Conservation (phyloP, 805 yeast species). For the Cyberlindnera misumaiensis region DNA sequence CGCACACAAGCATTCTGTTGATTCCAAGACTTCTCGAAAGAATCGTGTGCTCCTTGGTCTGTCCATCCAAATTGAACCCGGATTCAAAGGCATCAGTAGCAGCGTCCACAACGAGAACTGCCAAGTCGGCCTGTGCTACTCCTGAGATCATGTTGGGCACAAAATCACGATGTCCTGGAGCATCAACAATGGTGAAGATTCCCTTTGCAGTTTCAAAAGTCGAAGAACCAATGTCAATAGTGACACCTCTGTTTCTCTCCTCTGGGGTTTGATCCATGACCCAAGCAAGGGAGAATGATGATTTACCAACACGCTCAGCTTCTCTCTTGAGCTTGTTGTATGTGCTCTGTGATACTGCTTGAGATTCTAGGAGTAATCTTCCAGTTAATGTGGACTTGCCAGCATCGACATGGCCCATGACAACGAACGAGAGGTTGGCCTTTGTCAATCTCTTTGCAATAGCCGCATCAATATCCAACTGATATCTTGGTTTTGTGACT, state of each 20-base stretch:
- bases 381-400: slow-evolving; percentile 98
- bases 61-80: slow-evolving; percentile 92
- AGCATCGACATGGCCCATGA: slow-evolving; percentile 99
- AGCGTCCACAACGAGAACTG: slow-evolving; percentile 84
- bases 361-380: slow-evolving; percentile 94
- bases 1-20: slow-evolving; percentile 78
- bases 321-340: slow-evolving; percentile 96
- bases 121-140: slow-evolving; percentile 92
- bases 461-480: slow-evolving; percentile 23
- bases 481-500: slow-evolving; percentile 16
- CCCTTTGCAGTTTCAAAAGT: slow-evolving; percentile 88
- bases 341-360: slow-evolving; percentile 95
- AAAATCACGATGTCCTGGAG: slow-evolving; percentile 96
- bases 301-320: slow-evolving; percentile 96
- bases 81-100: slow-evolving; percentile 95
- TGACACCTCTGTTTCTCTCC: slow-evolving; percentile 96
- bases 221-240: slow-evolving; percentile 90
- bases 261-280: slow-evolving; percentile 93
- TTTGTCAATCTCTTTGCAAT: slow-evolving; percentile 70
- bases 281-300: slow-evolving; percentile 98
- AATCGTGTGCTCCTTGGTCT: slow-evolving; percentile 92
- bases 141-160: slow-evolving; percentile 95
- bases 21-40: slow-evolving; percentile 89
- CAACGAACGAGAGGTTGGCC: slow-evolving; percentile 97
- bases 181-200: slow-evolving; percentile 87